Percentiles rank a stretch among this genome's conserved stretches.
These are phyloP conservation scores for Pluteus cervinus DNA, from an alignment of 768 basidiomycete species.

Conservation along the genomic window DNA sequence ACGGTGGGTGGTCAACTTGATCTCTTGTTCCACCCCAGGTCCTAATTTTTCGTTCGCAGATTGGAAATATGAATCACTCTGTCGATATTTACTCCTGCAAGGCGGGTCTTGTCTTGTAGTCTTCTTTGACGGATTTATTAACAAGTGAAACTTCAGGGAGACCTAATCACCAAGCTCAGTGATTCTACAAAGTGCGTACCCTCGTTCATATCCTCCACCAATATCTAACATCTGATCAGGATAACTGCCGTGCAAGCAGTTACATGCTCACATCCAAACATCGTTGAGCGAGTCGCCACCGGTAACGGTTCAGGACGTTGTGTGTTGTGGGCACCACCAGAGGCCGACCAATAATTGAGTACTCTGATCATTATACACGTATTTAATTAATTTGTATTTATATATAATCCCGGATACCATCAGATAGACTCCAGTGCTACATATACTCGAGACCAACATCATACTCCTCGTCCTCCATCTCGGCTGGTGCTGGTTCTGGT, in stretches of 20 bases:
- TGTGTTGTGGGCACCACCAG: slow-evolving; percentile 64
- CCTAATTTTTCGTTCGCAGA: slow-evolving; percentile 27
- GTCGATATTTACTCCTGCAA: slow-evolving; percentile 71
- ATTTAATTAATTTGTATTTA: slow-evolving; percentile 6
- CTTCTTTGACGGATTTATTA: slow-evolving; percentile 1
- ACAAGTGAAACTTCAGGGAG: slow-evolving; percentile 43
- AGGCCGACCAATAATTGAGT: slow-evolving; percentile 10
- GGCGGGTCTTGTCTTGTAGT: slow-evolving; percentile 27
- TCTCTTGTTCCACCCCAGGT: not conserved
- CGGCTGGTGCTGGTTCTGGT: slow-evolving; percentile 4
- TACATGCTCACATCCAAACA: slow-evolving; percentile 76
- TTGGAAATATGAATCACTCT: slow-evolving; percentile 76
- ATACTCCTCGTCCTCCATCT: slow-evolving; percentile 21
- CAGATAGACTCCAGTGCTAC: slow-evolving; percentile 35
- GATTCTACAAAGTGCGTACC: slow-evolving; percentile 46
- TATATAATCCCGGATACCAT: slow-evolving; percentile 1
- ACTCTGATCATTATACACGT: slow-evolving; percentile 2
- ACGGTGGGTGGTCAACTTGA: slow-evolving; percentile 45
- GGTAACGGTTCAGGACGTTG: slow-evolving; percentile 80
- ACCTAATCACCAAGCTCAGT: slow-evolving; percentile 56
- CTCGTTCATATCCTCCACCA: slow-evolving; percentile 1
- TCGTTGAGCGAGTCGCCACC: slow-evolving; percentile 68
- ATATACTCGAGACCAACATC: slow-evolving; percentile 63
- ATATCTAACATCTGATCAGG: slow-evolving; percentile 26
- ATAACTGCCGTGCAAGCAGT: slow-evolving; percentile 86